Percentiles rank a stretch among this genome's conserved stretches.
These are phyloP conservation scores for Beauveria scarabaeidicola DNA, from an alignment of 2,329 filamentous ascomycete genomes.

Conservation along the genomic window DNA sequence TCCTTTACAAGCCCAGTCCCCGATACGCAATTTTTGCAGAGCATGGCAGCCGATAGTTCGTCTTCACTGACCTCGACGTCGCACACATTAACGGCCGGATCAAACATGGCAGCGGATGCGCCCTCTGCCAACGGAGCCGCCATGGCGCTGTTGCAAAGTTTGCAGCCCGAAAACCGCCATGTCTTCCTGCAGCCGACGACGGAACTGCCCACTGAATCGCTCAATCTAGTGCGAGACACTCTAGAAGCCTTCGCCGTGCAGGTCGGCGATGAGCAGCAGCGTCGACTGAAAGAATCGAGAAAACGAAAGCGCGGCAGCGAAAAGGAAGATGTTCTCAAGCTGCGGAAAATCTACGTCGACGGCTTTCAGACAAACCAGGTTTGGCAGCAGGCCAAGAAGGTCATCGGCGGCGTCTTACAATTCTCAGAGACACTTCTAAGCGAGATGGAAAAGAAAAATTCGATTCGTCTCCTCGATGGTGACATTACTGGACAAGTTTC, in stretches of 20 bases:
- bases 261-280: slow-evolving; percentile 63
- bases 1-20: not conserved
- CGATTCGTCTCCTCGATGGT: slow-evolving; percentile 19
- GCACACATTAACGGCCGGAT: slow-evolving; percentile 49
- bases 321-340: slow-evolving; percentile 52
- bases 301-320: slow-evolving; percentile 65
- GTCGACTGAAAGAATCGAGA: slow-evolving; percentile 59
- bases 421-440: slow-evolving; percentile 39
- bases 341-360: slow-evolving; percentile 75
- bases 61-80: slow-evolving; percentile 57
- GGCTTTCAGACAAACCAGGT: slow-evolving; percentile 85
- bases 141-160: slow-evolving; percentile 44
- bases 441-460: slow-evolving; percentile 37
- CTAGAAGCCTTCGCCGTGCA: slow-evolving; percentile 70
- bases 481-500: slow-evolving; percentile 22
- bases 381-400: slow-evolving; percentile 85
- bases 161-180: slow-evolving; percentile 55
- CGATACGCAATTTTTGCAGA: slow-evolving; percentile 11
- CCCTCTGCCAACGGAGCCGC: slow-evolving; percentile 24
- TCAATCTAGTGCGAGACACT: slow-evolving; percentile 69
- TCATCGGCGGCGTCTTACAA: slow-evolving; percentile 53
- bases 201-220: slow-evolving; percentile 57
- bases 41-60: slow-evolving; percentile 35
- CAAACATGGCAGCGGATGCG: slow-evolving; percentile 30
- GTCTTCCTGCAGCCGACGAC: slow-evolving; percentile 66